These are phyloP conservation scores for Narthecium ossifragum DNA, from an alignment of 106 monocot genomes.

Conservation along the genomic window DNA sequence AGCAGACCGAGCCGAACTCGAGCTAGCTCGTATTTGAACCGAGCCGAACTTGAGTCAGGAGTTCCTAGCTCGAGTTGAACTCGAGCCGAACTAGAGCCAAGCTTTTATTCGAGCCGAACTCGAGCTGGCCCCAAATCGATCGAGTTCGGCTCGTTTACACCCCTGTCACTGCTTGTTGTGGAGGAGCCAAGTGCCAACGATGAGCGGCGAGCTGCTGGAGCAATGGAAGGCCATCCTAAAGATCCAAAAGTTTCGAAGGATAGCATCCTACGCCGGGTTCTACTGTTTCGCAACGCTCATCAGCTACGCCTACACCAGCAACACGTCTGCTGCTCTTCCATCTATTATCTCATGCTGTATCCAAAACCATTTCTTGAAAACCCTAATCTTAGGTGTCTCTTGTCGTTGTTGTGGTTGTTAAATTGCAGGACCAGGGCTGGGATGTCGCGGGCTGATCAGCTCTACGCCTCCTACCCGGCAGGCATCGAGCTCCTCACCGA, in stretches of 20 bases:
- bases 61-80: too few relatives aligned
- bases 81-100: too few relatives aligned
- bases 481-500: constrained; percentile 80
- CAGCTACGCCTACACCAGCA: constrained; percentile 80
- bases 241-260: constrained; percentile 84
- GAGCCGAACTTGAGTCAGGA: too few relatives aligned
- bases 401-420: background rate
- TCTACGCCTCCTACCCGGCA: constrained; percentile 78
- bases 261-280: constrained; percentile 70
- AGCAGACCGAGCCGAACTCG: too few relatives aligned
- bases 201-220: constrained; percentile 29
- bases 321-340: constrained; percentile 45
- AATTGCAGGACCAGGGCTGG: constrained; percentile 77
- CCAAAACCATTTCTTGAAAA: background rate
- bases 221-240: constrained; percentile 47
- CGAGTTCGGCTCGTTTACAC: too few relatives aligned
- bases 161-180: too few relatives aligned
- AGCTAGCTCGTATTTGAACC: too few relatives aligned
- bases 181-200: too few relatives aligned
- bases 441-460: constrained; percentile 82
- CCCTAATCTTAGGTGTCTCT: background rate
- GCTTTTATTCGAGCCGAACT: too few relatives aligned
- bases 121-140: too few relatives aligned
- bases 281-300: constrained; percentile 69
- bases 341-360: background rate